Evolutionary conservation across 164 flowering plant genomes (phyloP), one percentile per base, ranked within the genome.

Genomic region (Dillenia suffruticosa): DNA sequence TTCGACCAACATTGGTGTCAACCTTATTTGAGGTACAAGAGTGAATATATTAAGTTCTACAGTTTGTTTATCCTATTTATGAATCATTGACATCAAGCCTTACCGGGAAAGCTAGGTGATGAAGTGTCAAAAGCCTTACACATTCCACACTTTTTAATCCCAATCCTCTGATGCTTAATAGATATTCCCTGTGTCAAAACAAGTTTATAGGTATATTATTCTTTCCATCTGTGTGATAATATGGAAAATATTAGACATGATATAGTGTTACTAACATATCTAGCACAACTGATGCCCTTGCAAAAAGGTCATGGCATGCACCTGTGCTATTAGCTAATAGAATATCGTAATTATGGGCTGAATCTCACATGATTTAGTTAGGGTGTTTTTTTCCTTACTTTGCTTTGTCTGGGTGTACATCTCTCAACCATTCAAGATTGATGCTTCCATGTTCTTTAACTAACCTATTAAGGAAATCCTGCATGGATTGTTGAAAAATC

Each of bases 141-240:
- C 99, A 95, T 72, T 95, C 99, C 64, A 87, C 94, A 62, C 99
- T 95, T 77, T 95, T 95, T 56, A 95, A 68, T 44, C 99, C 99
- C 71, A 95, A 57, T 14, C 99, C 99, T 52, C 89, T 69, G 45
- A 92, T 46, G 82, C 98, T 95, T 51, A 95, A 72, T 57, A 95
- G 81, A 70, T 81, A 95, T 40, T 88, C 97, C 74, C 99, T 94
- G 7, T 32, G 40, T 32, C 40, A 32, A 32, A 32, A 68, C 61
- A 69, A 63, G 13, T 32, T 4, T 32, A 32, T 32, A 32, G 40
- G 40, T 32, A 32, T 32, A 32, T 32, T 32, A 32, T 32, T 32
- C 40, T 32, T 32, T 32, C 40, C 40, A 32, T 32, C 40, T 6
- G 6, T 32, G 40, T 32, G 40, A 32, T 32, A 32, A 5, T 32